Conservation (phyloP, 2,329 filamentous ascomycete species). For the Fusarium stilboides region DNA sequence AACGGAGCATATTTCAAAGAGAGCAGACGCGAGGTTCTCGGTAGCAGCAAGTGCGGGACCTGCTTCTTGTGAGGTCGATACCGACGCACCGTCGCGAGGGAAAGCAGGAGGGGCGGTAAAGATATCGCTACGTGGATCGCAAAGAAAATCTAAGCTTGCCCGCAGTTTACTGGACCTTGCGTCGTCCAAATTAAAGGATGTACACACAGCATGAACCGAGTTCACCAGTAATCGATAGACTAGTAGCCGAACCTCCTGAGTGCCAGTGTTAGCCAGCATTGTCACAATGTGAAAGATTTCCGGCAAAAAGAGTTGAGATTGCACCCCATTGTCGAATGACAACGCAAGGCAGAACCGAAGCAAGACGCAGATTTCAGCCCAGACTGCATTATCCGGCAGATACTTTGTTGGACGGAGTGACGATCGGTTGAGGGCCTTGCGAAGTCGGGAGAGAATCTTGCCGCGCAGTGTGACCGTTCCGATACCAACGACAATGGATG, state of each 20-base stretch:
- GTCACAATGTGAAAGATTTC: constrained; percentile 80
- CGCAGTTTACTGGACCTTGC: constrained; percentile 69
- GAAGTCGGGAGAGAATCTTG: constrained; percentile 75
- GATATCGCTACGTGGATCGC: constrained; percentile 72
- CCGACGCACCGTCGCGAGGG: constrained; percentile 67
- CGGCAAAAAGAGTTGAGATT: constrained; percentile 77
- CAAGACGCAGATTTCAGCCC: constrained; percentile 78
- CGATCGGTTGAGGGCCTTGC: constrained; percentile 77
- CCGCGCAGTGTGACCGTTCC: constrained; percentile 76
- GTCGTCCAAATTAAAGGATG: constrained; percentile 75
- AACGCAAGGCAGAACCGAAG: constrained; percentile 76
- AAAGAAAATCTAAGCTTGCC: constrained; percentile 70
- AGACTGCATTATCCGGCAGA: constrained; percentile 77
- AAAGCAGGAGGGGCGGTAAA: constrained; percentile 65
- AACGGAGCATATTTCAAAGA: constrained; percentile 75
- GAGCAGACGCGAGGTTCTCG: constrained; percentile 72
- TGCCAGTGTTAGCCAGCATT: constrained; percentile 77
- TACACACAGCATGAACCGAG: constrained; percentile 77
- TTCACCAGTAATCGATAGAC: constrained; percentile 77
- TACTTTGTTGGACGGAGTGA: constrained; percentile 76
- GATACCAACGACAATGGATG: constrained; percentile 74
- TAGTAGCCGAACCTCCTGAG: constrained; percentile 68
- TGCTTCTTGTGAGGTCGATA: constrained; percentile 68
- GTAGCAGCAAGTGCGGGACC: constrained; percentile 68
- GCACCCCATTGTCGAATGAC: constrained; percentile 77